These are phyloP conservation scores for Boletellus dicymbophilus DNA, from an alignment of 1,284 basidiomycete species.

Conservation along the genomic window DNA sequence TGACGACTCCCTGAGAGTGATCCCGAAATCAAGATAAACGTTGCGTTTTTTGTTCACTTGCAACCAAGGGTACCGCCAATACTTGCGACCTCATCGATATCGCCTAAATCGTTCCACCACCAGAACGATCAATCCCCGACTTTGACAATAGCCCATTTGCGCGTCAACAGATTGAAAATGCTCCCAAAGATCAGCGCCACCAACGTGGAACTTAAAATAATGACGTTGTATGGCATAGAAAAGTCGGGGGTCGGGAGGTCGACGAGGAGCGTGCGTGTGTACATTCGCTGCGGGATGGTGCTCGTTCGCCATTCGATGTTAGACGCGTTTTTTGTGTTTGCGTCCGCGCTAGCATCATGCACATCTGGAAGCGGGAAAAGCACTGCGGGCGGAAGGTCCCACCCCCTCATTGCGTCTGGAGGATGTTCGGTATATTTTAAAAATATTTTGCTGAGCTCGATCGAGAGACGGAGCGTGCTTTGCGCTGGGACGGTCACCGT, in stretches of 20 bases:
- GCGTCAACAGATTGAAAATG: conserved; percentile 85
- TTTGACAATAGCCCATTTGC: conserved; percentile 70
- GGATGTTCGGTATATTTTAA: conserved; percentile 95
- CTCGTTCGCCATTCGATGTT: neutral
- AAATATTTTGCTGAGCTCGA: conserved; percentile 86
- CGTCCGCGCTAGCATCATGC: neutral
- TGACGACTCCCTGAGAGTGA: too few relatives aligned
- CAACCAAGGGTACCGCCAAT: too few relatives aligned
- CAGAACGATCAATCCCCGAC: conserved; percentile 23
- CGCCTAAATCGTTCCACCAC: too few relatives aligned
- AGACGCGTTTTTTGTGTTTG: neutral
- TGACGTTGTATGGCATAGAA: conserved; percentile 99
- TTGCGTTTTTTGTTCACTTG: too few relatives aligned
- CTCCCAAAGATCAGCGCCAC: conserved; percentile 94
- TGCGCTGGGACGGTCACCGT: conserved; percentile 70
- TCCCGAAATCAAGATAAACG: too few relatives aligned
- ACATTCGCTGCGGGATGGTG: conserved; percentile 48
- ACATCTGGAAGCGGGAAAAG: conserved; percentile 57
- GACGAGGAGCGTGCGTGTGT: conserved; percentile 88
- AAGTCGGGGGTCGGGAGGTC: conserved; percentile 97
- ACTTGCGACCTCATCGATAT: too few relatives aligned
- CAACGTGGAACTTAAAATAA: conserved; percentile 91
- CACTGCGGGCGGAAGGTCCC: conserved; percentile 88
- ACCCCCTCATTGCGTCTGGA: conserved; percentile 93
- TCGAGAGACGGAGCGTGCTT: conserved; percentile 61